A percentile compares a stretch with the other conserved stretches of the same genome.
These are phyloP conservation scores for Myxozyma neotropica DNA, from an alignment of 805 yeast species.

Conservation along the genomic window DNA sequence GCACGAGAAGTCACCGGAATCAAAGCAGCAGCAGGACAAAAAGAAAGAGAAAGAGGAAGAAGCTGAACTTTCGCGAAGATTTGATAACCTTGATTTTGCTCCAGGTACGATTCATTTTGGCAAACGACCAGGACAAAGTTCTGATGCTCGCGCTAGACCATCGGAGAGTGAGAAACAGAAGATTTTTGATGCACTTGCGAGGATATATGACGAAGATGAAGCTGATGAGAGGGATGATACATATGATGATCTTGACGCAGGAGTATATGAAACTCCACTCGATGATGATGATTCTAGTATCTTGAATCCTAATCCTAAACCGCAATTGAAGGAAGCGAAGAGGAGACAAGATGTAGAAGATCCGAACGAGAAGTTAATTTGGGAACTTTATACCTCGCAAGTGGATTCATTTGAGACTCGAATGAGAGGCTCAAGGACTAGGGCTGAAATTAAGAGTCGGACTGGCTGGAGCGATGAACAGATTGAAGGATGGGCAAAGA, in stretches of 20 bases:
- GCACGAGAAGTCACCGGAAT: not conserved
- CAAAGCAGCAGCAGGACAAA: no score
- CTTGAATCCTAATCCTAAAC: not conserved
- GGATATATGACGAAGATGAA: constrained; percentile 35
- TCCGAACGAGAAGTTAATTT: constrained; percentile 55
- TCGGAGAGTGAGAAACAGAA: constrained; percentile 22
- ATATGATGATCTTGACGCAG: constrained; percentile 43
- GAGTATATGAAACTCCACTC: constrained; percentile 16
- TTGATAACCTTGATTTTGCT: constrained; percentile 25
- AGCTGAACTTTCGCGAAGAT: constrained; percentile 10
- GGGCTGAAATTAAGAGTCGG: constrained; percentile 19
- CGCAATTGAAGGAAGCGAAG: constrained; percentile 23
- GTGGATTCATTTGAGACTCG: constrained; percentile 52
- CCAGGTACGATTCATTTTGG: constrained; percentile 28
- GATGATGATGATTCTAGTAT: constrained; percentile 8
- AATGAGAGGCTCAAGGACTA: constrained; percentile 52
- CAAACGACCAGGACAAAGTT: constrained; percentile 8
- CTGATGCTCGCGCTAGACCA: constrained; percentile 16
- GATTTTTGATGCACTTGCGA: constrained; percentile 24
- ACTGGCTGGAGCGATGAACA: constrained; percentile 81
- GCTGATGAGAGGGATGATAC: constrained; percentile 36
- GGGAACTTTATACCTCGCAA: constrained; percentile 57
- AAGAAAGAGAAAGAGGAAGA: not conserved
- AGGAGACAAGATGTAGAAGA: constrained; percentile 26
- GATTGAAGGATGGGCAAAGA: constrained; percentile 89